Evolutionary conservation across 768 basidiomycete genomes (phyloP).

Genomic region (Goffeauzyma gilvescens): DNA sequence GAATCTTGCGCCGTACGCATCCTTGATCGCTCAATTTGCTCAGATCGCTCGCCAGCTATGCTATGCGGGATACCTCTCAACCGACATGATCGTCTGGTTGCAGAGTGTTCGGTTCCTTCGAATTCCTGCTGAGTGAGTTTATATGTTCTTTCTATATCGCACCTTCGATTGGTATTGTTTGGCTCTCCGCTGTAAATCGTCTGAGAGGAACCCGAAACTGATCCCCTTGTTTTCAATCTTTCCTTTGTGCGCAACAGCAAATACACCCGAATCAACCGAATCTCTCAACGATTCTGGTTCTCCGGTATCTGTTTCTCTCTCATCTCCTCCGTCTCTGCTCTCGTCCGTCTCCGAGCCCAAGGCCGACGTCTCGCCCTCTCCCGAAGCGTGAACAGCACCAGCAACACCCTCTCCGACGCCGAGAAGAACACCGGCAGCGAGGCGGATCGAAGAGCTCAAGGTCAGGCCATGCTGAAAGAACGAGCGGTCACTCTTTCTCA

Average conservation of each 20-base stretch:
- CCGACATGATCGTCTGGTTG: conserved; percentile 76
- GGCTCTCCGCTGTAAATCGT: background rate
- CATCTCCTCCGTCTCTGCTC: conserved; percentile 31
- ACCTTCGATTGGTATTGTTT: background rate
- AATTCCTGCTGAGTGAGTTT: conserved; percentile 22
- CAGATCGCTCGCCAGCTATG: conserved; percentile 65
- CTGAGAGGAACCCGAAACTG: background rate
- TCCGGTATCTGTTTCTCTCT: conserved; percentile 68
- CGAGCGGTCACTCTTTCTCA: conserved; percentile 53
- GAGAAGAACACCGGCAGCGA: conserved; percentile 38
- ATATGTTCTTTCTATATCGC: background rate
- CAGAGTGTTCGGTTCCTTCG: conserved; percentile 30
- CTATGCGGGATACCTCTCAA: conserved; percentile 70
- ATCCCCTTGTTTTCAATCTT: conserved; percentile 39
- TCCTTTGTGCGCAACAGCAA: conserved; percentile 45
- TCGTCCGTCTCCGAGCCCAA: conserved; percentile 25
- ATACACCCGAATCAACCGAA: conserved; percentile 44
- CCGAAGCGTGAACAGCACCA: conserved; percentile 16
- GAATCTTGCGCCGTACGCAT: conserved; percentile 30
- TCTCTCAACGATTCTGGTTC: conserved; percentile 70
- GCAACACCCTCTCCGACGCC: conserved; percentile 12
- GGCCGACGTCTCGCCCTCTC: conserved; percentile 16
- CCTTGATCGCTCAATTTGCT: conserved; percentile 52
- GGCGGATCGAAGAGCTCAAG: conserved; percentile 46
- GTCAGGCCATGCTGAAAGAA: conserved; percentile 41